Conservation (phyloP, 805 yeast species). For the Ogataea kodamae region DNA sequence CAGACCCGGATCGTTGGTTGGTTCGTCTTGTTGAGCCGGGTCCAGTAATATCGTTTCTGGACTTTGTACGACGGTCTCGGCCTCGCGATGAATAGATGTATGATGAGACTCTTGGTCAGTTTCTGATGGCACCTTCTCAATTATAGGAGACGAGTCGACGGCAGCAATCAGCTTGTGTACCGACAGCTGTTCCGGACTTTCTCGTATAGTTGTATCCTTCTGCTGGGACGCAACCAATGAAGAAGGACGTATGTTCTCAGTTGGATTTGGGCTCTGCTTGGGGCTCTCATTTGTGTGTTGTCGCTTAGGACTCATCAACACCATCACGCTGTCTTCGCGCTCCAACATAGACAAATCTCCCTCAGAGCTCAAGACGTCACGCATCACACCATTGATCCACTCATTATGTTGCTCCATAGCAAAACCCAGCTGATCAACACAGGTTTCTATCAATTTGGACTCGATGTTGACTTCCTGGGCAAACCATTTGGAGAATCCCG, state of each 20-base stretch:
- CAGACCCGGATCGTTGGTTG: not conserved
- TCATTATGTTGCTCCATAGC: slow-evolving; percentile 26
- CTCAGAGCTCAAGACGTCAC: slow-evolving; percentile 18
- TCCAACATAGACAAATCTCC: slow-evolving; percentile 14
- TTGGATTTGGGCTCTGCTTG: not conserved
- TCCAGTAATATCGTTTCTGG: not conserved
- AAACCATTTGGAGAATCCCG: slow-evolving; percentile 35
- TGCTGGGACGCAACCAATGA: too few relatives aligned
- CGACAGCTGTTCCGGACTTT: not conserved
- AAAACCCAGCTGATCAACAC: slow-evolving; percentile 24
- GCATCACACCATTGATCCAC: slow-evolving; percentile 31
- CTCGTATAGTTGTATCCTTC: not conserved
- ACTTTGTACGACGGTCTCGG: not conserved
- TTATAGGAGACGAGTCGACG: not conserved
- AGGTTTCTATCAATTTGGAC: slow-evolving; percentile 23
- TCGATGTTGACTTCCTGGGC: slow-evolving; percentile 29
- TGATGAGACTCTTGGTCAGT: not conserved
- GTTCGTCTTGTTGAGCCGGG: not conserved
- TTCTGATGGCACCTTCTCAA: not conserved
- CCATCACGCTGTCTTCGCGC: slow-evolving; percentile 13
- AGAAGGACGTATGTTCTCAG: not conserved
- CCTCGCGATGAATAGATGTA: not conserved
- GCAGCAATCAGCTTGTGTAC: not conserved
- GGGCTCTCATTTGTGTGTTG: not conserved
- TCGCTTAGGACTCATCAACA: slow-evolving; percentile 22